Evolutionary conservation across 306 rosid genomes (phyloP).

Genomic region (Lathyrus tuberosus): DNA sequence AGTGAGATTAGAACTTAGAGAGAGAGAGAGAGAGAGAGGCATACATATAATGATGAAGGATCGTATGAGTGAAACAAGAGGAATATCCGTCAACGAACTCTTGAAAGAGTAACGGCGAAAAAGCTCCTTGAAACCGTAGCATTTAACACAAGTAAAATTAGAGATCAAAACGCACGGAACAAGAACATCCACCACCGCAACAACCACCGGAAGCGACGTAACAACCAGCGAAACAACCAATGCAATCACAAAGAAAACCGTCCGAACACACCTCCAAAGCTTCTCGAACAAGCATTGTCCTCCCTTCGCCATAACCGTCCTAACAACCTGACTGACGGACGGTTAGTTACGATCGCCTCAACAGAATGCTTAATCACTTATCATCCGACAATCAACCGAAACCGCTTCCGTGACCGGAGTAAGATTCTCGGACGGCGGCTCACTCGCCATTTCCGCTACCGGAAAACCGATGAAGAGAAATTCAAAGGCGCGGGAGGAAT

Average conservation of each 20-base stretch:
- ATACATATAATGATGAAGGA: constrained; percentile 77
- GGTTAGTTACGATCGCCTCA: constrained; percentile 38
- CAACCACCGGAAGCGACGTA: constrained; percentile 83
- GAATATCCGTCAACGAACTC: constrained; percentile 88
- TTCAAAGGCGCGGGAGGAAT: constrained; percentile 29
- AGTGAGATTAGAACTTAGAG: background rate
- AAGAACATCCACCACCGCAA: constrained; percentile 71
- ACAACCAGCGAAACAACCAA: constrained; percentile 80
- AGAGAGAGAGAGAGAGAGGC: constrained; percentile 33
- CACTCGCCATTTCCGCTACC: constrained; percentile 55
- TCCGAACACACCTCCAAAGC: constrained; percentile 68
- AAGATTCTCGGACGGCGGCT: constrained; percentile 40
- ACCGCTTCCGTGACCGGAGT: constrained; percentile 24
- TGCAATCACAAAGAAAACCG: constrained; percentile 82
- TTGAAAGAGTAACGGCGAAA: constrained; percentile 82
- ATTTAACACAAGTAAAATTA: constrained; percentile 74
- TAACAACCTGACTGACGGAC: constrained; percentile 30
- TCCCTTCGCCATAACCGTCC: constrained; percentile 76
- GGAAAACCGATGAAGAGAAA: constrained; percentile 19
- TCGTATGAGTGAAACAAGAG: constrained; percentile 84
- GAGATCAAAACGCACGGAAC: constrained; percentile 78
- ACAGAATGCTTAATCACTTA: constrained; percentile 25
- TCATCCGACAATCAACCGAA: background rate
- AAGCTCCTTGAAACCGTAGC: constrained; percentile 71
- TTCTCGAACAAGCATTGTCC: constrained; percentile 66